Base-by-base conservation (phyloP, 495 filamentous ascomycete species). In the Aspergillus biplanus region DNA sequence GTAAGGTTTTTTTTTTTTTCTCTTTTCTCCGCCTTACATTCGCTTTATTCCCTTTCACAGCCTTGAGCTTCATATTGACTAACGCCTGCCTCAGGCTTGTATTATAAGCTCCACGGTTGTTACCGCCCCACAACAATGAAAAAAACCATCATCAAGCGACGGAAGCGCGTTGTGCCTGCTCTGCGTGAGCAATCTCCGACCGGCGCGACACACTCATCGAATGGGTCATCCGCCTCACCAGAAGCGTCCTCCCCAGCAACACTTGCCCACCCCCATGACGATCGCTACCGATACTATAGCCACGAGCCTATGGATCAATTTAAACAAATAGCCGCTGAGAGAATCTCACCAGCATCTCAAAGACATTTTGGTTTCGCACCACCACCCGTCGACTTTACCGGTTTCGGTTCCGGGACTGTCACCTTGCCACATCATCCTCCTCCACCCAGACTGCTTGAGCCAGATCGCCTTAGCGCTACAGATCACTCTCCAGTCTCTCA, bases 71-170 rank as follows among this genome's bases (percentile, higher is more conserved):
- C 21, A 27, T 3, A n/a, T 62, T 59, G 16, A 35, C 53, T 54
- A 16, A 65, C 74, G 8, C n/a, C 66, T 39, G 50, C 27, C 33
- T 49, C 64, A 97, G 93, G 93, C 34, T 79, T 98, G n/a, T 98
- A 98, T 71, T 92, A 96, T 75, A 99, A 98, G 73, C 87, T 99
- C 1, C 95, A 99, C 71, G 93, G 93, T 58, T 87, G 90, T 54
- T 94, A 97, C 76, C 86, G 95, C 34, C 95, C 95, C 7, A 90
- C 92, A 12, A 90, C 90, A 0, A 98, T 99, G 96, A 99, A 99
- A 76, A 98, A 97, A 76, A 89, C 90, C 0, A 87, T 95, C 56
- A 99, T 99, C 73, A 98, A 98, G 76, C 86, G 95, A 47, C 88
- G 95, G 62, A 99, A 98, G 79, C 89, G 95, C 18, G 93, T 99